A percentile compares a stretch with the other conserved stretches of the same genome.
phyloP scores from a whole-genome alignment of 2,329 filamentous ascomycete genomes.

The Ascochyta clinopodiicola region DNA sequence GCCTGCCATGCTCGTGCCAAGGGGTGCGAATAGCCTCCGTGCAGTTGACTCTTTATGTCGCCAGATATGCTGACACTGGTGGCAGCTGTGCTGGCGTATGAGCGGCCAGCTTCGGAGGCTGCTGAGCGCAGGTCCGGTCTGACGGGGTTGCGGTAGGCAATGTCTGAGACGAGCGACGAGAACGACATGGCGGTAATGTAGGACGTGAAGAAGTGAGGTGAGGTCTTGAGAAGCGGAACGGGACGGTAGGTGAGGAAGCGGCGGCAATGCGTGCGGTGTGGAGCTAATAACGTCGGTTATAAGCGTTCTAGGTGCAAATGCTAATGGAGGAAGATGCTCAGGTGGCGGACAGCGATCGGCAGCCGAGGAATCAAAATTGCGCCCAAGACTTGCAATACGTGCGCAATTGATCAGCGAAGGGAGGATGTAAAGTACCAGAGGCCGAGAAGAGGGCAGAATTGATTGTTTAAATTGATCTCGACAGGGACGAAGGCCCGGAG shows the following conservation, averaged over 20 bases:
- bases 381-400: not conserved
- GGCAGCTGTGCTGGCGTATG: conserved; percentile 59
- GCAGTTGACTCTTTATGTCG: conserved; percentile 59
- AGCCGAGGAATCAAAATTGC: conserved; percentile 4
- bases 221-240: not conserved
- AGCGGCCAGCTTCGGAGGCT: conserved; percentile 55
- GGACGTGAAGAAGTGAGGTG: not conserved
- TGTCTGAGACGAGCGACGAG: conserved; percentile 60
- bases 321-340: conserved; percentile 6
- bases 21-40: conserved; percentile 60
- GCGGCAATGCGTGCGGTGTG: conserved; percentile 4
- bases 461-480: conserved; percentile 10
- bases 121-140: conserved; percentile 52
- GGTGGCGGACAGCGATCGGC: conserved; percentile 15
- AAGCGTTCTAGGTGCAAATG: conserved; percentile 13
- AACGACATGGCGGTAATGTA: conserved; percentile 54
- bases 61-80: conserved; percentile 60
- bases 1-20: conserved; percentile 60
- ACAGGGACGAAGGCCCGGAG: conserved; percentile 12
- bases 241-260: not conserved
- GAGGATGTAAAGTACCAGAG: not conserved
- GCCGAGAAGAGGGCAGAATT: conserved; percentile 4
- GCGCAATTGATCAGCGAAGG: conserved; percentile 4
- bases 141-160: conserved; percentile 56
- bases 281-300: conserved; percentile 16